A percentile compares a stretch with the other conserved stretches of the same genome.
phyloP scores from a whole-genome alignment of 208 protist genomes.

The Acanthamoeba culbertsoni region DNA sequence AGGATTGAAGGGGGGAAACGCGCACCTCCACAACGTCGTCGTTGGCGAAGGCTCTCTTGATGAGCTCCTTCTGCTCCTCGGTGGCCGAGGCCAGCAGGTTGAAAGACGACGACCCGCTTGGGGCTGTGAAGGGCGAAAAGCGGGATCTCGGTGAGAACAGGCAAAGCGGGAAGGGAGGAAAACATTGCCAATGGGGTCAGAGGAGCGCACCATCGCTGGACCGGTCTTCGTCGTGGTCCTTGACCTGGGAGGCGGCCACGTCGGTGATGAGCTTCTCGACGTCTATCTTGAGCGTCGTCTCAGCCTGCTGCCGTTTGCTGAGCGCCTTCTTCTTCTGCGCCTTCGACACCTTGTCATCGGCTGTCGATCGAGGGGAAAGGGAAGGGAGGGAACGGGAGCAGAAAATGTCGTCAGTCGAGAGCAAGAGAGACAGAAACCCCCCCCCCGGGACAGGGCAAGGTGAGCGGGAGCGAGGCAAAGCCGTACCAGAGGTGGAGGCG shows the following conservation, averaged over 20 bases:
- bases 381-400: not conserved
- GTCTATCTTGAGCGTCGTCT: constrained; percentile 33
- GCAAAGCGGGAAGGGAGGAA: not conserved
- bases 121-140: not conserved
- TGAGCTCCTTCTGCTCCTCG: constrained; percentile 61
- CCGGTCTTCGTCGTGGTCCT: constrained; percentile 32
- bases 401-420: not conserved
- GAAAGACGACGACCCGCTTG: not conserved
- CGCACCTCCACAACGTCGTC: constrained; percentile 53
- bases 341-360: constrained; percentile 31
- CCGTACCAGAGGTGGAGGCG: not conserved
- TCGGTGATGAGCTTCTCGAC: constrained; percentile 40
- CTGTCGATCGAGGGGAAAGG: not conserved
- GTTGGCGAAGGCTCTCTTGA: constrained; percentile 60
- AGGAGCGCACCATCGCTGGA: no score
- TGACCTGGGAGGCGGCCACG: not conserved
- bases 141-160: no score
- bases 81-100: constrained; percentile 52
- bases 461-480: not conserved
- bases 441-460: not conserved
- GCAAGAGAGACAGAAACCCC: not conserved
- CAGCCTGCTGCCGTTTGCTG: not conserved
- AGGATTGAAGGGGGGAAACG: not conserved
- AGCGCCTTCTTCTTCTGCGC: constrained; percentile 7
- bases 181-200: no score